Conservation (phyloP, 2,329 filamentous ascomycete genomes). For the Phoma sp. region DNA sequence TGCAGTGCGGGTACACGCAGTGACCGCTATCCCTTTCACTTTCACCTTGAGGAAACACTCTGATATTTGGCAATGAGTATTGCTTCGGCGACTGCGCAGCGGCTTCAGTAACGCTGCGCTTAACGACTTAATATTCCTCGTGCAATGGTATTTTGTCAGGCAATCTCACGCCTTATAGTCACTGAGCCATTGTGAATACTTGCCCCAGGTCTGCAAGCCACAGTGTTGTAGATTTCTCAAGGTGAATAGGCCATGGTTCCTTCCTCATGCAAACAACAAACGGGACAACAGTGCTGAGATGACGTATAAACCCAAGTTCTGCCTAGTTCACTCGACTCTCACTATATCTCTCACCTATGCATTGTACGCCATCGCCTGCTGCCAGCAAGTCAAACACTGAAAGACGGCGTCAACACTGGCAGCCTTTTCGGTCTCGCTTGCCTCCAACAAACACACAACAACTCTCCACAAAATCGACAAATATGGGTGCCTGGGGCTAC, state of each 20-base stretch:
- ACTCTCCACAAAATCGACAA: not conserved
- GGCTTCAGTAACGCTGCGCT: too few species aligned
- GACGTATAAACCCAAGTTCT: not conserved
- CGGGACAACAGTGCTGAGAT: not conserved
- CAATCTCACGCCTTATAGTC: too few species aligned
- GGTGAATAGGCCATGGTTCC: not conserved
- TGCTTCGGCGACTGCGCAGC: too few species aligned
- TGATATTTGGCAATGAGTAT: too few species aligned
- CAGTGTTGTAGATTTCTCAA: too few species aligned
- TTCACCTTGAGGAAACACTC: too few species aligned
- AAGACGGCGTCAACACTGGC: not conserved
- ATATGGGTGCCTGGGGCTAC: slow-evolving; percentile 30
- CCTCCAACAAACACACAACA: not conserved
- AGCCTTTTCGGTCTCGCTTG: not conserved
- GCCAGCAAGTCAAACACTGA: not conserved
- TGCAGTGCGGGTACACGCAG: too few species aligned
- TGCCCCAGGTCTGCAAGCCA: not conserved
- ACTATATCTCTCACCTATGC: not conserved
- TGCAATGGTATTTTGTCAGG: too few species aligned
- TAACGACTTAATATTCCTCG: too few species aligned
- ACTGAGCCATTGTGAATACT: too few species aligned
- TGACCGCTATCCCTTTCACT: too few species aligned
- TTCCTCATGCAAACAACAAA: slow-evolving; percentile 2
- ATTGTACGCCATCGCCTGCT: not conserved
- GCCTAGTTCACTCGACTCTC: not conserved